Evolutionary conservation across 371 early-diverging fungal species (phyloP), one percentile per base, ranked within the genome.

Genomic region (Mortierella sp.): DNA sequence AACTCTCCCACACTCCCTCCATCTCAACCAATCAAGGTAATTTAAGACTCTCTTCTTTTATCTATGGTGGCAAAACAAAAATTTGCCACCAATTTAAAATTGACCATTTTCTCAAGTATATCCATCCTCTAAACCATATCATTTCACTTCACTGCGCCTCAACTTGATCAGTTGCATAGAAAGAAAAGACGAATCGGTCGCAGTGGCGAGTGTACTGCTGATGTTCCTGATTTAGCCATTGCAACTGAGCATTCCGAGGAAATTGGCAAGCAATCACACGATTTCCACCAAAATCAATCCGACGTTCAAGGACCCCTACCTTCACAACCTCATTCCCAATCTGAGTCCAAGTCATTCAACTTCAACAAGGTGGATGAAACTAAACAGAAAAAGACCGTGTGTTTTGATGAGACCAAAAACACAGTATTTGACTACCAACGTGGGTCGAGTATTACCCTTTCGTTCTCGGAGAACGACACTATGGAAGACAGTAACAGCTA

Each of bases 321-420:
- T 13, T 13, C 6, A 9, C 40, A 9, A 9, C 40, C 40, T 37
- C 40, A 9, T 37, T 13, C 40, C 40, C 23, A 28, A 9, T 13
- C 10, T 28, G 28, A 29, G 23, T 19, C 1, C 12, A 5, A 28
- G 15, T 28, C 17, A 29, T 8, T n/a, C 23, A n/a, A 12, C 19
- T 28, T 19, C 53, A 17, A 29, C 15, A 9, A 23, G 19, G 13
- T 4, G 3, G 13, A 2, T 10, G 10, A 28, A 53, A 23, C 53
- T 15, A 53, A 28, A 4, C 22, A n/a, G 22, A 55, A 22, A 15
- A 65, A 65, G 31, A 57, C 56, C 13, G 57, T 65, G 1, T 45
- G 66, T 3, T 65, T 65, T 56, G 66, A 65, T 23, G 66, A 65
- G 51, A 40, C 32, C n/a, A 65, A 42, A 32, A 65, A 65, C n/a